Conservation (phyloP, 179 eudicot genomes). For the Beta lomatogona region DNA sequence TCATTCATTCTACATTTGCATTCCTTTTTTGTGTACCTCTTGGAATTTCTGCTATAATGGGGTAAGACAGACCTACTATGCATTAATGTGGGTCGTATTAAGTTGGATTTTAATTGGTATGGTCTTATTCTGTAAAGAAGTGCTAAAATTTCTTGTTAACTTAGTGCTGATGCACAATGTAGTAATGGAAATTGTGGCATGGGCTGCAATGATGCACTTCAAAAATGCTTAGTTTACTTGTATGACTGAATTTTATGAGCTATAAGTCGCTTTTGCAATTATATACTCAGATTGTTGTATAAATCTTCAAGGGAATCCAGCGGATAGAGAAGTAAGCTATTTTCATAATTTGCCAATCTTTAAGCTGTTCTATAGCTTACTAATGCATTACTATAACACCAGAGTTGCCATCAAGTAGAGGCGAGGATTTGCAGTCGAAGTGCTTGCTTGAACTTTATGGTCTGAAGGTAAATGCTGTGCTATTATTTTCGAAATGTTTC, state of each 20-base stretch:
- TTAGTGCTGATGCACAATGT: not conserved
- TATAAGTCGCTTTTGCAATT: not conserved
- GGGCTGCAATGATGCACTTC: not conserved
- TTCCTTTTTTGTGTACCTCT: not conserved
- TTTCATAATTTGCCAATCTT: not conserved
- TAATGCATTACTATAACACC: constrained; percentile 35
- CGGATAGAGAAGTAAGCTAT: too few species aligned
- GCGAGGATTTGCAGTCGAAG: constrained; percentile 92
- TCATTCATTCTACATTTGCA: not conserved
- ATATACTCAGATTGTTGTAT: not conserved
- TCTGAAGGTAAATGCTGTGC: constrained; percentile 65
- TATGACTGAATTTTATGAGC: not conserved
- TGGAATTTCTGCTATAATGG: not conserved
- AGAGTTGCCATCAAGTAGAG: constrained; percentile 95
- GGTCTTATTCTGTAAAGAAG: not conserved
- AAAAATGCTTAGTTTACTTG: not conserved
- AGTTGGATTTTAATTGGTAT: not conserved
- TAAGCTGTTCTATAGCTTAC: constrained; percentile 19
- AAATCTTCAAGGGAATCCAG: not conserved
- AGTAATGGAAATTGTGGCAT: not conserved
- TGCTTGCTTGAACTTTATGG: constrained; percentile 99
- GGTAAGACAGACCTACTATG: not conserved
- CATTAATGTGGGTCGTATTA: too few species aligned
- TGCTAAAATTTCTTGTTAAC: not conserved
- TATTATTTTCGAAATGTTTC: constrained; percentile 3